These are phyloP conservation scores for Cercospora nicotianae DNA, from an alignment of 2,329 filamentous ascomycete species.

Conservation along the genomic window DNA sequence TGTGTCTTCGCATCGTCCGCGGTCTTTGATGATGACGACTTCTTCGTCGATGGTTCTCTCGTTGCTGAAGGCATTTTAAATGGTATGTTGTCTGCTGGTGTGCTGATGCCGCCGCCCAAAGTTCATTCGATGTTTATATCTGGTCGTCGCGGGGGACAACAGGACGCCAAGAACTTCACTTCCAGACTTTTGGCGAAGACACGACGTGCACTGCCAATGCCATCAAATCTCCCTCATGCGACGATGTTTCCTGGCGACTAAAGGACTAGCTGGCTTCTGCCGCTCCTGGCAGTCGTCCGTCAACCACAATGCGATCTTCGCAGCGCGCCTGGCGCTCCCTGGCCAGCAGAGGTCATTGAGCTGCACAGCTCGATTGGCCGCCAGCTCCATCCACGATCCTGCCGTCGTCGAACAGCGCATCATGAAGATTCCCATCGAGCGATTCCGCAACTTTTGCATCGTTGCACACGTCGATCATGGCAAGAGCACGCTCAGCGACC, in stretches of 20 bases:
- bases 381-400: constrained; percentile 41
- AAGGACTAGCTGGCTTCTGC: constrained; percentile 26
- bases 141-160: constrained; percentile 15
- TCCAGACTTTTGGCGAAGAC: constrained; percentile 7
- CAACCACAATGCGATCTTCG: constrained; percentile 9
- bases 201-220: neutral
- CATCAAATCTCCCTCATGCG: constrained; percentile 43
- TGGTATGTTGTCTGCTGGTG: constrained; percentile 2
- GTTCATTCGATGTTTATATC: constrained; percentile 13
- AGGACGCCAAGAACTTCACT: constrained; percentile 11
- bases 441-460: constrained; percentile 95
- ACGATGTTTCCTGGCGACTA: constrained; percentile 46
- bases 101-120: constrained; percentile 3
- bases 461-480: constrained; percentile 99
- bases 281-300: constrained; percentile 17
- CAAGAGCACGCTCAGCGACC: constrained; percentile 92
- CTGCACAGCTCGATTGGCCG: constrained; percentile 20
- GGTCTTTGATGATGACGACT: constrained; percentile 20
- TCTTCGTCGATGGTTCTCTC: constrained; percentile 20
- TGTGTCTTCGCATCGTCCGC: constrained; percentile 82
- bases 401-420: constrained; percentile 65
- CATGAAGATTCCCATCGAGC: constrained; percentile 71
- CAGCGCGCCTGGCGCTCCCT: constrained; percentile 9
- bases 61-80: constrained; percentile 23
- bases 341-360: constrained; percentile 14